Percentiles rank a stretch among this genome's conserved stretches.
Conservation (phyloP, 352 stramenopile genomes). For the Pythium volutum region DNA sequence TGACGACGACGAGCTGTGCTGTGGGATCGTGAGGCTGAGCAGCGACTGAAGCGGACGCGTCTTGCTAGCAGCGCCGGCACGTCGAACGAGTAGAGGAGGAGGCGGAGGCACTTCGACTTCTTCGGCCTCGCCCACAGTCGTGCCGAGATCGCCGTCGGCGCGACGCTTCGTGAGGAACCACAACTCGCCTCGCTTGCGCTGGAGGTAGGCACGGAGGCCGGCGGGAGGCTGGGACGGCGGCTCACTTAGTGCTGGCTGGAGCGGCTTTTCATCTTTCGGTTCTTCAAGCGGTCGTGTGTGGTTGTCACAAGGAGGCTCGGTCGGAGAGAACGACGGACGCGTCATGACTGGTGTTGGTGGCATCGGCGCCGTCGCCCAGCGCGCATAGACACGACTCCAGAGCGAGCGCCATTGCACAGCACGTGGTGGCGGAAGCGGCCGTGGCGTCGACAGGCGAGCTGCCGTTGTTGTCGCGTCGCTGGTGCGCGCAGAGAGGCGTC, state of each 20-base stretch:
- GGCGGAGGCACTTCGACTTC: constrained; percentile 20
- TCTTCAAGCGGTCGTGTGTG: background rate
- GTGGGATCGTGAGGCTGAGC: background rate
- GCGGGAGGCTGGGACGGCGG: background rate
- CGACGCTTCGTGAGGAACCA: constrained; percentile 22
- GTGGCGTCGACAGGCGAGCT: background rate
- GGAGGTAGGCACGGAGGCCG: constrained; percentile 12
- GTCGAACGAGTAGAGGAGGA: background rate
- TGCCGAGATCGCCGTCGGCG: constrained; percentile 6
- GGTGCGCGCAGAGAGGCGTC: background rate
- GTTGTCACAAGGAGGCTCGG: background rate
- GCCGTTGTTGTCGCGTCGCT: background rate
- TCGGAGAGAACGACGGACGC: background rate
- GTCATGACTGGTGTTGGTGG: background rate
- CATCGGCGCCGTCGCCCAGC: background rate
- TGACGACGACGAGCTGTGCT: background rate
- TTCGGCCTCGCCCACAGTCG: background rate
- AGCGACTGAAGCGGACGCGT: background rate
- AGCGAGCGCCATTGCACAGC: constrained; percentile 13
- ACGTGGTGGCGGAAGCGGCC: background rate
- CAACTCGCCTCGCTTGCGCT: constrained; percentile 19
- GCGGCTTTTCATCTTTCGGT: background rate
- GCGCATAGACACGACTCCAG: constrained; percentile 15
- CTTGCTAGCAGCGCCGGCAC: too few species aligned
- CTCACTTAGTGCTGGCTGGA: background rate